Evolutionary conservation across 768 basidiomycete genomes (phyloP), one percentile per base, ranked within the genome.

Genomic region (Grammothele lineata): DNA sequence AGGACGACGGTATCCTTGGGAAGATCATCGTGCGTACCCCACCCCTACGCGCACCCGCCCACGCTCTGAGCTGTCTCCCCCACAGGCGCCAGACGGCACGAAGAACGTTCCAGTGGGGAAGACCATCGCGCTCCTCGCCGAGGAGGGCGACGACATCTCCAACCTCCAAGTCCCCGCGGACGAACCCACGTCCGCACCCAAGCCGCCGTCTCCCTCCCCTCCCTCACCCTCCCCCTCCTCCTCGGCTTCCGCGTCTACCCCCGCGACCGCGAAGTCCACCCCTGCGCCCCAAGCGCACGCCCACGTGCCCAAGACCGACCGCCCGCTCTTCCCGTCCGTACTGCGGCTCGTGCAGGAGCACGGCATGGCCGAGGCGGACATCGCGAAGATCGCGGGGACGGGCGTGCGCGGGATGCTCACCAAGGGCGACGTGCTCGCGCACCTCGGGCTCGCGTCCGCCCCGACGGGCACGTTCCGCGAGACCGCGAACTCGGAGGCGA

Each of bases 101-200:
- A 90, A 92, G 61, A 85, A 85, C 59, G 76, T 99, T 45, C 75
- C 83, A 0, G 88, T 98, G 37, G 96, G 96, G 37, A 84, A 84
- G 63, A 65, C 85, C 18, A 98, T 99, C 57, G 95, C 92, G 2
- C 73, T 99, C 35, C 77, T 97, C 7, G 94, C 92, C 22, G 94
- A 99, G 62, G 90, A 94, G 66, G 95, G 95, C 7, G 95, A 99
- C 66, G 89, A 97, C 66, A 83, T 97, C 48, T 83, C 92, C 43
- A 84, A 86, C 60, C 78, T 97, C 37, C 76, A 91, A 58, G 64
- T 70, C 15, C 83, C 88, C 3, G 66, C 68, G 38, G 70, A 76
- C 32, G 69, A 65, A 21, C 55, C 59, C 33, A 56, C 57, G 22
- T 55, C 57, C 10, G 62, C 56, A 15, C 34, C 56, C 42, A 38